Evolutionary conservation across 2,329 filamentous ascomycete species (phyloP), one percentile per base, ranked within the genome.

Genomic region (Xylariales sp.): DNA sequence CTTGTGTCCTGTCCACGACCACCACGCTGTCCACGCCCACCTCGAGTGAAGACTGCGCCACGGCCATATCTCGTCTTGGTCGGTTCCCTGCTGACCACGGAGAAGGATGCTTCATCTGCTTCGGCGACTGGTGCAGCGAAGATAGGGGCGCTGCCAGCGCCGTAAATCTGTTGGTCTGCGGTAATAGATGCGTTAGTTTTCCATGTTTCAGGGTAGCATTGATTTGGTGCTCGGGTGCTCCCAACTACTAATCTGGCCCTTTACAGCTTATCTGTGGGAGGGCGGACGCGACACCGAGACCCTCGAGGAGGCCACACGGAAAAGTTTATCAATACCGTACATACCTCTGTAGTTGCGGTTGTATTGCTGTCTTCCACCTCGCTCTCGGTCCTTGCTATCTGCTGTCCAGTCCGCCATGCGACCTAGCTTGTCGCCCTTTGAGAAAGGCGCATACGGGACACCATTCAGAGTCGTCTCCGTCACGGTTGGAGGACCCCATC

Each of bases 401-500:
- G 82, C 62, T 14, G 90, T 95, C 93, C 93, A 98, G 74, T 98
- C 93, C 47, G 93, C 93, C 90, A 98, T 97, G 65, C 93, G 90
- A 60, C 93, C 93, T 46, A 98, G 76, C 78, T 96, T 97, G 74
- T 98, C 93, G 63, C 88, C 89, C 71, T 98, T 98, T 53, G 90
- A 96, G 75, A 93, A 98, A 47, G 93, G 93, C 56, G 93, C 93
- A 66, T 96, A 98, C 28, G 93, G 93, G 37, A 97, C 88, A 62
- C 93, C 93, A 63, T 95, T 84, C 58, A 97, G 79, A 48, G 87
- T 95, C 50, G 88, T 95, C 64, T 95, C 88, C 56, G 72, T 80
- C 46, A 89, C 85, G 53, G 85, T 80, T 47, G 86, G 66, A 40
- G 91, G 91, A 46, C 93, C 93, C 93, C 93, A 98, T 66, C 82